Evolutionary conservation across 192 early-diverging fungal species (phyloP).

Genomic region (Mortierella hygrophila): DNA sequence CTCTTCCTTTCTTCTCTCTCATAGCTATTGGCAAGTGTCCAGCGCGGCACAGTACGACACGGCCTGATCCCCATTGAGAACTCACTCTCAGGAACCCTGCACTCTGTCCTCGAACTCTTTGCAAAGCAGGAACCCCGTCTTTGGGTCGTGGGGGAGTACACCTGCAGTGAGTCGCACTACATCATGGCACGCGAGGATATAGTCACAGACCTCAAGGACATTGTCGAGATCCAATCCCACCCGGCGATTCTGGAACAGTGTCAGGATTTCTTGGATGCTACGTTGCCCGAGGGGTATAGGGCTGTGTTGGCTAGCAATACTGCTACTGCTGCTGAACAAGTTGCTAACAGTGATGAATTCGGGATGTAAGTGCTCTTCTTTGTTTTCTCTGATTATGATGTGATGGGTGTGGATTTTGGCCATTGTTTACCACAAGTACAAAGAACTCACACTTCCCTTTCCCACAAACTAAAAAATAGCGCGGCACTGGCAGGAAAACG

Average conservation of each 20-base stretch:
- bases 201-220: constrained; percentile 33
- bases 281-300: constrained; percentile 39
- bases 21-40: constrained; percentile 35
- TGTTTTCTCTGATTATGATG: not conserved
- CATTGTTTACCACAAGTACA: not conserved
- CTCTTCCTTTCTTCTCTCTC: not conserved
- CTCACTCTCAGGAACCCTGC: constrained; percentile 51
- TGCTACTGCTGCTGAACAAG: constrained; percentile 44
- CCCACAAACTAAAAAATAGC: not conserved
- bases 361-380: constrained; percentile 13
- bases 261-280: constrained; percentile 45
- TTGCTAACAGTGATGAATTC: constrained; percentile 27
- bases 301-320: constrained; percentile 51
- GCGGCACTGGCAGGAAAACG: constrained; percentile 46
- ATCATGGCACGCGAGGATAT: constrained; percentile 32
- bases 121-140: constrained; percentile 41
- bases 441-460: not conserved
- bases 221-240: constrained; percentile 45
- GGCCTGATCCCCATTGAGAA: constrained; percentile 53
- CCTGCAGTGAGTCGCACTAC: constrained; percentile 50
- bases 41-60: constrained; percentile 40
- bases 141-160: constrained; percentile 55
- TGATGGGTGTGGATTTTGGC: not conserved
- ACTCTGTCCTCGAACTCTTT: constrained; percentile 52
- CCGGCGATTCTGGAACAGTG: constrained; percentile 52